A percentile compares a stretch with the other conserved stretches of the same genome.
These are phyloP conservation scores for Sarocladium oryzae DNA, from an alignment of 2,329 filamentous ascomycete species.

Conservation along the genomic window DNA sequence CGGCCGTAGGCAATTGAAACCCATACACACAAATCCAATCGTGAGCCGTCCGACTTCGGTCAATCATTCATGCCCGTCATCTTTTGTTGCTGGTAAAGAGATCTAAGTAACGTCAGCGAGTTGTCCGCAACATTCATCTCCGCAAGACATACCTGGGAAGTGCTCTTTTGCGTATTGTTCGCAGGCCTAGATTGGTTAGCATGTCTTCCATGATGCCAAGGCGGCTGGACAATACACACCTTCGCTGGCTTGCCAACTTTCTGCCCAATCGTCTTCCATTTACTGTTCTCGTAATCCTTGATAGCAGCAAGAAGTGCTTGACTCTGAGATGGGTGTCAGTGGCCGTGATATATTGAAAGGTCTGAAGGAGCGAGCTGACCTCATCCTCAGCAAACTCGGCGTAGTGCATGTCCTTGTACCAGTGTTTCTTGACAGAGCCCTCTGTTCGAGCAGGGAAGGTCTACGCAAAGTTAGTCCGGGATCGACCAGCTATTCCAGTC, in stretches of 20 bases:
- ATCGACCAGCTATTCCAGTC: not conserved
- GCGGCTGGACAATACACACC: constrained; percentile 24
- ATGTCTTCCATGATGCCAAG: constrained; percentile 8
- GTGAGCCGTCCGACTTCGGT: not conserved
- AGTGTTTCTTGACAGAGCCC: constrained; percentile 98
- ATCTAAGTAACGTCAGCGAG: not conserved
- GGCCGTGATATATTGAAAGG: not conserved
- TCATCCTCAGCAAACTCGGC: constrained; percentile 97
- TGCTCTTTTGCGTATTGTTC: constrained; percentile 42
- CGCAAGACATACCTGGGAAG: constrained; percentile 27
- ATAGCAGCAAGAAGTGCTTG: constrained; percentile 83
- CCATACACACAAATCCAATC: not conserved
- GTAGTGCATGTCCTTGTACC: constrained; percentile 99
- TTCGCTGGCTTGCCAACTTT: constrained; percentile 98
- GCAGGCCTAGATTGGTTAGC: constrained; percentile 30
- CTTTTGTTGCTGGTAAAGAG: constrained; percentile 5
- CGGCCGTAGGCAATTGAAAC: not conserved
- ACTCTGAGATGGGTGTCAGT: constrained; percentile 42
- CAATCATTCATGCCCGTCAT: not conserved
- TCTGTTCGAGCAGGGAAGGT: constrained; percentile 91
- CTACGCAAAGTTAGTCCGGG: constrained; percentile 34
- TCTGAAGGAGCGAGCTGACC: constrained; percentile 45
- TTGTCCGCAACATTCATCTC: not conserved
- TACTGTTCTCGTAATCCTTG: constrained; percentile 97
- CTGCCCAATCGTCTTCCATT: constrained; percentile 95